Base-by-base conservation (phyloP, 371 early-diverging fungal genomes). In the Quaeritorhiza haematococci region DNA sequence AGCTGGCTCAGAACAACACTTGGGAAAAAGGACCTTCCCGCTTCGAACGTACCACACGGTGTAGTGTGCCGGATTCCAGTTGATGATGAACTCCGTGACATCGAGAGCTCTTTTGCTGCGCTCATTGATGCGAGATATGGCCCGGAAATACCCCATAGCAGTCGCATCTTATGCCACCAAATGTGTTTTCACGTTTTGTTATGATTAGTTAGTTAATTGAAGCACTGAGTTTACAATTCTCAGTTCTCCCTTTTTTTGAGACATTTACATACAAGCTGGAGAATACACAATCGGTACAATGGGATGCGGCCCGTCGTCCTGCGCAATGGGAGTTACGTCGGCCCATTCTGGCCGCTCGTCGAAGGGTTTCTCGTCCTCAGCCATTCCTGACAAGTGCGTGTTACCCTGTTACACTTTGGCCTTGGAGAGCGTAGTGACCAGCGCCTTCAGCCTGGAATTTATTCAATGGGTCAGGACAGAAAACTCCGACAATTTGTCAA, bases 101-200 rank as follows among this genome's bases (percentile, higher is more conserved):
- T 79, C 75, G 32, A 95, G 73, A 10, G 88, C 95, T 24, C 98
- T 84, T 48, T 81, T 66, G 2, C 86, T 85, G 33, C 79, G 67
- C 72, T 98, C 98, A 33, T 85, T 65, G 10, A 69, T 61, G 19
- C 67, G 59, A 52, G 78, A 68, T 24, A 93, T 77, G 1, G 94
- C 94, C n/a, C 96, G 80, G 68, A 94, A 89, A 65, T 88, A 89
- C 68, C 80, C 85, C 92, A 95, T 94, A 32, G 92, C 87, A 38
- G 85, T 82, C 28, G 68, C 73, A 62, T 60, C 41, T 64, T n/a
- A n/a, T n/a, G n/a, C n/a, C n/a, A n/a, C n/a, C n/a, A n/a, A n/a
- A n/a, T n/a, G n/a, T n/a, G n/a, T n/a, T n/a, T n/a, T n/a, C n/a
- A n/a, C n/a, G n/a, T n/a, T n/a, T n/a, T n/a, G n/a, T n/a, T n/a